These are phyloP conservation scores for Castanea mollissima DNA, from an alignment of 306 rosid species.

Conservation along the genomic window DNA sequence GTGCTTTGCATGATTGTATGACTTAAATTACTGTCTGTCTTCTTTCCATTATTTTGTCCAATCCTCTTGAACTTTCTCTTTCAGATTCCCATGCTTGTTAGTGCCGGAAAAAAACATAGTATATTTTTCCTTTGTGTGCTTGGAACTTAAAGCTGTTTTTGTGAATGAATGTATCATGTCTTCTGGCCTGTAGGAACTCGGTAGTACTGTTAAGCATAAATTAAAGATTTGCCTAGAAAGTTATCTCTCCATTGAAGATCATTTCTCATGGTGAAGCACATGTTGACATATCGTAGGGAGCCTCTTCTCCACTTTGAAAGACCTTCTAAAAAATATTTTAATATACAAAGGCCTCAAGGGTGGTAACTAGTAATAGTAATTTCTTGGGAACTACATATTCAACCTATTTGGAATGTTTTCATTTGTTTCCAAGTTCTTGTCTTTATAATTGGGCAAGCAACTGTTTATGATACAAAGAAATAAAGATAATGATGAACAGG, in stretches of 20 bases:
- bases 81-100: not conserved
- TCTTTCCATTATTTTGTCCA: constrained; percentile 13
- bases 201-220: not conserved
- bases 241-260: not conserved
- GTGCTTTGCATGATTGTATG: too few species aligned
- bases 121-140: not conserved
- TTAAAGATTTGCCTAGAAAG: not conserved
- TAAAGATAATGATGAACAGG: constrained; percentile 55
- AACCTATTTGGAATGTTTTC: not conserved
- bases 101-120: not conserved
- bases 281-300: not conserved
- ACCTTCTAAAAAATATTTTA: not conserved
- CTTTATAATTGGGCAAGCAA: not conserved
- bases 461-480: constrained; percentile 19
- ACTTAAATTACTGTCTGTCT: not conserved
- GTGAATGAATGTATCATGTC: not conserved
- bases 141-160: not conserved
- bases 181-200: not conserved
- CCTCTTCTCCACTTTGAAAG: not conserved
- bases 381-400: not conserved
- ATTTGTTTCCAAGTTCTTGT: not conserved
- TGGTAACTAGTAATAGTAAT: not conserved
- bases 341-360: not conserved
- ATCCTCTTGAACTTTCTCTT: not conserved
- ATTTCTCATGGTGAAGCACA: not conserved